phyloP scores from a whole-genome alignment of 2,329 filamentous ascomycete genomes.

The Alternaria triticina region DNA sequence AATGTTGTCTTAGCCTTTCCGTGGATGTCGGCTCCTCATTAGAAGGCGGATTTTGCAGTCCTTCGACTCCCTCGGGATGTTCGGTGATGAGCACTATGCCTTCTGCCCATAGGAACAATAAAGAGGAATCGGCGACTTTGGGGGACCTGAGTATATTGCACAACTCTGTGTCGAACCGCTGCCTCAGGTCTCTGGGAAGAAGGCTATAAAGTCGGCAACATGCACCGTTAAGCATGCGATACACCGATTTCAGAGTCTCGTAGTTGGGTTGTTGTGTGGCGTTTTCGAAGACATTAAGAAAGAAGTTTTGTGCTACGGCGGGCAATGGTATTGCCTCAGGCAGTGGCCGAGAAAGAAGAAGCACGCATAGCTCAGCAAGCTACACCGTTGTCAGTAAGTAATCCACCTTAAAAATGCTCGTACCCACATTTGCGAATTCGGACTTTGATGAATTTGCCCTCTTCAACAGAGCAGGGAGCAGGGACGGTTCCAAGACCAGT shows the following conservation, averaged over 20 bases:
- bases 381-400: conserved; percentile 13
- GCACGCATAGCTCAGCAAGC: conserved; percentile 40
- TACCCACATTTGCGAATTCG: conserved; percentile 41
- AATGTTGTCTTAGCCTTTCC: conserved; percentile 20
- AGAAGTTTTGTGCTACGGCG: conserved; percentile 42
- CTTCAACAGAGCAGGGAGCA: conserved; percentile 42
- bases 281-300: conserved; percentile 40
- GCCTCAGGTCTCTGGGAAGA: conserved; percentile 26
- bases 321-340: conserved; percentile 40
- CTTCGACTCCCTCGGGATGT: conserved; percentile 17
- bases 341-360: conserved; percentile 41
- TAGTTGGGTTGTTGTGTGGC: conserved; percentile 31
- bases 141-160: conserved; percentile 36
- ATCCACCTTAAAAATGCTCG: not conserved
- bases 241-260: conserved; percentile 34
- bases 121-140: conserved; percentile 28
- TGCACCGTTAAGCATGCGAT: conserved; percentile 46
- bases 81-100: conserved; percentile 40
- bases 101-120: conserved; percentile 42
- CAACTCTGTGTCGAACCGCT: conserved; percentile 37
- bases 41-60: not conserved
- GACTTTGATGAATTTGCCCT: conserved; percentile 40
- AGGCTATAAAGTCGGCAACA: conserved; percentile 37
- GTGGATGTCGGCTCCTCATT: conserved; percentile 9
- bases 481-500: conserved; percentile 35